A percentile compares a stretch with the other conserved stretches of the same genome.
phyloP scores from a whole-genome alignment of 1,139 yeast genomes.

The Arxiozyma slooffiae region DNA sequence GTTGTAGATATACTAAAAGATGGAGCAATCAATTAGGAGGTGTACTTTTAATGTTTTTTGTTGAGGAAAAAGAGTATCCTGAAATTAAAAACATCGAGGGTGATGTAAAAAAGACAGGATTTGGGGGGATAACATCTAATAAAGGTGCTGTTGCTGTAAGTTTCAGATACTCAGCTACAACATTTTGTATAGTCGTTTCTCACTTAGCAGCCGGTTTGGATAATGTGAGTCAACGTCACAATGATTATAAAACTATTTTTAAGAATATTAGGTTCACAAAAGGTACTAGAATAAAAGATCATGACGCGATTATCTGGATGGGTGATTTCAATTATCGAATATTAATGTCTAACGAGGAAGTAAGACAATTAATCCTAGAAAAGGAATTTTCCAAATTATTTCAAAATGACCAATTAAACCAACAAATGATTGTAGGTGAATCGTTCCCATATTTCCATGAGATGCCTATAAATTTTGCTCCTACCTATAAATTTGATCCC shows the following conservation, averaged over 20 bases:
- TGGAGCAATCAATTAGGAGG: conserved; percentile 94
- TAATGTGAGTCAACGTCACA: conserved; percentile 78
- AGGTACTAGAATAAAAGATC: conserved; percentile 61
- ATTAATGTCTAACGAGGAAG: conserved; percentile 63
- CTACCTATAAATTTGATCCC: conserved; percentile 84
- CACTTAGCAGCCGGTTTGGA: conserved; percentile 91
- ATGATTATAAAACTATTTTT: conserved; percentile 74
- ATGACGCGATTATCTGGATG: conserved; percentile 83
- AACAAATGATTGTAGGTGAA: conserved; percentile 79
- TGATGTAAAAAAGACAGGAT: conserved; percentile 73
- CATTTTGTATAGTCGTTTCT: conserved; percentile 75
- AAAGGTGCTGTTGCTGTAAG: conserved; percentile 88
- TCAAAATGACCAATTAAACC: conserved; percentile 70
- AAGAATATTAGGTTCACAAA: conserved; percentile 71
- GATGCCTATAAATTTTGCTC: conserved; percentile 74
- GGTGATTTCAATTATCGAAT: conserved; percentile 94
- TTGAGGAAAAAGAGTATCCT: conserved; percentile 50
- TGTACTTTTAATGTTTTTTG: conserved; percentile 66
- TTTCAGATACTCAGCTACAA: conserved; percentile 65
- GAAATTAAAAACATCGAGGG: conserved; percentile 70
- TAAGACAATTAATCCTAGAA: conserved; percentile 45
- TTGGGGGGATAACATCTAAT: conserved; percentile 87
- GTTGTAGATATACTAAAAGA: conserved; percentile 48
- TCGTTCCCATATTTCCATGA: conserved; percentile 79
- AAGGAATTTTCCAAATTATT: conserved; percentile 44